These are phyloP conservation scores for Fomes fomentarius DNA, from an alignment of 1,284 basidiomycete species.

Conservation along the genomic window DNA sequence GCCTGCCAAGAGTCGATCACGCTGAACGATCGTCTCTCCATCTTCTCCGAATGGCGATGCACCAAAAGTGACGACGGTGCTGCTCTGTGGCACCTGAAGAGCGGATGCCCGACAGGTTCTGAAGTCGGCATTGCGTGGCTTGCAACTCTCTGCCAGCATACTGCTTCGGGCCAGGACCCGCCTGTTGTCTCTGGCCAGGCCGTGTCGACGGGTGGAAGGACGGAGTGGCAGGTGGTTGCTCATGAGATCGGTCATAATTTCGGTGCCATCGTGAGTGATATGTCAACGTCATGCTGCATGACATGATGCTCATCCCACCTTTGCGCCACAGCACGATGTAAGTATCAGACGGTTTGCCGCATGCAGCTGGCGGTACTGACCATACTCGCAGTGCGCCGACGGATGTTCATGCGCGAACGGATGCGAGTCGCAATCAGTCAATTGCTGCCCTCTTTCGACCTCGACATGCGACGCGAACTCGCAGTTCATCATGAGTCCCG, in stretches of 20 bases:
- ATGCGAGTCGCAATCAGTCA: too few relatives aligned
- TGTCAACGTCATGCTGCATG: too few relatives aligned
- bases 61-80: conserved; percentile 67
- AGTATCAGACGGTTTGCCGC: too few relatives aligned
- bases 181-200: conserved; percentile 80
- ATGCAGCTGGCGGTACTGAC: too few relatives aligned
- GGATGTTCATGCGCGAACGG: too few relatives aligned
- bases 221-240: conserved; percentile 84
- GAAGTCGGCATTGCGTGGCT: conserved; percentile 95
- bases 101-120: conserved; percentile 80
- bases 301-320: too few relatives aligned
- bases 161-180: conserved; percentile 47
- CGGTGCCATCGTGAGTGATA: too few relatives aligned
- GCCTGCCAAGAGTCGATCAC: conserved; percentile 51
- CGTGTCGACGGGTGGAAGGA: conserved; percentile 75
- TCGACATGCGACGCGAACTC: conserved; percentile 68
- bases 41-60: too few relatives aligned
- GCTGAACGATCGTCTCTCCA: conserved; percentile 73
- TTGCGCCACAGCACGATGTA: too few relatives aligned
- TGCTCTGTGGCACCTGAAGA: conserved; percentile 92
- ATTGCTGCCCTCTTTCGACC: conserved; percentile 76
- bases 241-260: too few relatives aligned
- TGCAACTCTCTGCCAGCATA: conserved; percentile 74
- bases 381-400: too few relatives aligned
- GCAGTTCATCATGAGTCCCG: conserved; percentile 83